Conservation (phyloP, 768 basidiomycete genomes). For the Lenzites betulinus region DNA sequence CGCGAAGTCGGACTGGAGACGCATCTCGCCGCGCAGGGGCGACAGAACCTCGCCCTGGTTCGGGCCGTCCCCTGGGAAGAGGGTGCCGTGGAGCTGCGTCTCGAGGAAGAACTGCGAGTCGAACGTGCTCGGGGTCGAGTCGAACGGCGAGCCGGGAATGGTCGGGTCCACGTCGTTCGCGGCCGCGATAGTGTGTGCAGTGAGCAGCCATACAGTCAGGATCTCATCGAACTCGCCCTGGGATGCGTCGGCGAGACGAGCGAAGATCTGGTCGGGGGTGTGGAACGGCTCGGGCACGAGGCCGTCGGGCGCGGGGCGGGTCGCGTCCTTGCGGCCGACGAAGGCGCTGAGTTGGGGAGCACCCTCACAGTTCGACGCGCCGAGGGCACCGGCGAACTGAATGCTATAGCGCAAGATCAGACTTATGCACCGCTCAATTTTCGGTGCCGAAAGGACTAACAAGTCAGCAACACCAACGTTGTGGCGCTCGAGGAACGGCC, state of each 20-base stretch:
- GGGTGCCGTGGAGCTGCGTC: constrained; percentile 39
- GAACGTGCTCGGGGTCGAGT: constrained; percentile 31
- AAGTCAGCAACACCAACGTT: constrained; percentile 13
- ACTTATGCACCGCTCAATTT: neutral
- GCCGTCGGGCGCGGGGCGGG: constrained; percentile 30
- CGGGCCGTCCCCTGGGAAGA: constrained; percentile 26
- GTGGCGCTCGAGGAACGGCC: constrained; percentile 12
- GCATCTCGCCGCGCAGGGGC: constrained; percentile 24
- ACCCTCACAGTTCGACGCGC: constrained; percentile 41
- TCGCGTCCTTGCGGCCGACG: constrained; percentile 32
- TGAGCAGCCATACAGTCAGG: constrained; percentile 39
- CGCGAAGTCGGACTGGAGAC: constrained; percentile 30
- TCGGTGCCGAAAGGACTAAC: neutral
- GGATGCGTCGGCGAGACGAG: constrained; percentile 36
- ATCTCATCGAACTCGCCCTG: constrained; percentile 33
- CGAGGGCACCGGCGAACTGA: constrained; percentile 48
- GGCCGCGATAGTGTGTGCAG: constrained; percentile 31
- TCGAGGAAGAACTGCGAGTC: constrained; percentile 40
- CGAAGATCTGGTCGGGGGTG: constrained; percentile 28
- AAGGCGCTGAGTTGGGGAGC: constrained; percentile 9
- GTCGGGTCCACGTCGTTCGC: constrained; percentile 28
- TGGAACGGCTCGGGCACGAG: constrained; percentile 41
- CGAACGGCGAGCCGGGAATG: constrained; percentile 37
- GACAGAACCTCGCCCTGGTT: constrained; percentile 25
- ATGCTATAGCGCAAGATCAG: constrained; percentile 32